Base-by-base conservation (phyloP, 106 monocot genomes). In the Dioscorea alata region DNA sequence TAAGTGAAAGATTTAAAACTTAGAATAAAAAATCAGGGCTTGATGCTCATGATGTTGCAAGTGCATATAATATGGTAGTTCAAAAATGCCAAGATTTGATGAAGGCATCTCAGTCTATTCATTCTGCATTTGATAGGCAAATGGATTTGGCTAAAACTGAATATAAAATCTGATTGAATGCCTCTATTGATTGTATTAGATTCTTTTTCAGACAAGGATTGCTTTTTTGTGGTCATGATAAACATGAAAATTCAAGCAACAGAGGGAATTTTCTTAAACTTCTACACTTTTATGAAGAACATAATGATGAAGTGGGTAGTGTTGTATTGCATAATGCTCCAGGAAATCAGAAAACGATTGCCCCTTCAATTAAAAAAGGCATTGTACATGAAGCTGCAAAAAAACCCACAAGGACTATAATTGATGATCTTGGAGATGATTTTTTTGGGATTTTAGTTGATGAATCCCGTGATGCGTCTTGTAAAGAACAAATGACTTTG, bases 221-320 rank as follows among this genome's bases (percentile, higher is more conserved):
- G 6, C 0, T 20, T 1, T 71, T 71, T 49, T 0, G 19, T 3
- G 59, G 70, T 14, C 74, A 65, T 57, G 49, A 50, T 50, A 49
- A 73, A 21, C 24, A 4, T 51, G 25, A 72, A 17, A 17, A 64
- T 23, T 73, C 63, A 24, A 42, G 12, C 24, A 73, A 73, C 18
- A 12, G 21, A 50, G 24, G 23, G 28, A 73, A 73, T 52, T 63
- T 61, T 72, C 61, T 72, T 23, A 52, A 72, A 15, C 48, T 61
- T 25, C 32, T 62, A 19, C 13, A 54, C 14, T 73, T 73, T 65
- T 14, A 65, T 33, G 25, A n/a, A 53, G 50, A 73, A 9, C 64
- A 73, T 54, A 73, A 65, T 73, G 63, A 73, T 13, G 12, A 61
- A 8, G 23, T 73, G 2, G 24, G 35, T 20, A 15, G 1, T 13